These are phyloP conservation scores for Emergomyces orientalis DNA, from an alignment of 2,329 filamentous ascomycete genomes.

Conservation along the genomic window DNA sequence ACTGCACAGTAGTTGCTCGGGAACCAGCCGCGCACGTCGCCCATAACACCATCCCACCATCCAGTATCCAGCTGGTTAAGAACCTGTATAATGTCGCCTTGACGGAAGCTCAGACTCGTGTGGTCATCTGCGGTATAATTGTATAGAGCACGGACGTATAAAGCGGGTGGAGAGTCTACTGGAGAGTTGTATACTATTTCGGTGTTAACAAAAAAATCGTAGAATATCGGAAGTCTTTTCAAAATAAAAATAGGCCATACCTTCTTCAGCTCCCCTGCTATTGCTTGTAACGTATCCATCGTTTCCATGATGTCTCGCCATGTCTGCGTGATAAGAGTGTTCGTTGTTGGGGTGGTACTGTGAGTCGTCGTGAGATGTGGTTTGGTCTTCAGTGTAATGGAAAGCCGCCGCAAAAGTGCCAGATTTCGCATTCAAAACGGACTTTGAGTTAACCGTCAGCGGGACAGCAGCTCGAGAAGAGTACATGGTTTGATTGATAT, in stretches of 20 bases:
- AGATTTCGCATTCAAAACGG: slow-evolving; percentile 28
- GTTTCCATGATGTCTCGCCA: slow-evolving; percentile 11
- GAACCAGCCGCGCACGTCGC: slow-evolving; percentile 95
- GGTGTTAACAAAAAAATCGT: background rate
- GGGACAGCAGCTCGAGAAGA: slow-evolving; percentile 26
- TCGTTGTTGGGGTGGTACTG: slow-evolving; percentile 5
- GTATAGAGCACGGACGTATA: slow-evolving; percentile 93
- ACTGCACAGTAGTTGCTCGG: slow-evolving; percentile 97
- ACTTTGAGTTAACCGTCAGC: slow-evolving; percentile 26
- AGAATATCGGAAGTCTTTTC: background rate
- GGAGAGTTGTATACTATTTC: slow-evolving; percentile 9
- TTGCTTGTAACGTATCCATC: slow-evolving; percentile 15
- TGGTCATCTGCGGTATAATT: slow-evolving; percentile 97
- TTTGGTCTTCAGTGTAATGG: slow-evolving; percentile 35
- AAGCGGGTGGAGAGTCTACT: slow-evolving; percentile 38
- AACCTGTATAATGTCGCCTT: slow-evolving; percentile 96
- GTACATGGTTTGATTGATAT: slow-evolving; percentile 23
- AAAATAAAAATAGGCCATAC: background rate
- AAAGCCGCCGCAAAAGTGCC: slow-evolving; percentile 33
- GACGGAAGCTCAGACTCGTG: slow-evolving; percentile 91
- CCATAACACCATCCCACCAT: slow-evolving; percentile 99
- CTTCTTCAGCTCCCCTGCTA: slow-evolving; percentile 6
- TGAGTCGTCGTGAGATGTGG: slow-evolving; percentile 13
- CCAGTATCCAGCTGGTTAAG: slow-evolving; percentile 96
- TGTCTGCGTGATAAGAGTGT: slow-evolving; percentile 1